Conservation (phyloP, 2,329 filamentous ascomycete genomes). For the Curvularia spicifera region DNA sequence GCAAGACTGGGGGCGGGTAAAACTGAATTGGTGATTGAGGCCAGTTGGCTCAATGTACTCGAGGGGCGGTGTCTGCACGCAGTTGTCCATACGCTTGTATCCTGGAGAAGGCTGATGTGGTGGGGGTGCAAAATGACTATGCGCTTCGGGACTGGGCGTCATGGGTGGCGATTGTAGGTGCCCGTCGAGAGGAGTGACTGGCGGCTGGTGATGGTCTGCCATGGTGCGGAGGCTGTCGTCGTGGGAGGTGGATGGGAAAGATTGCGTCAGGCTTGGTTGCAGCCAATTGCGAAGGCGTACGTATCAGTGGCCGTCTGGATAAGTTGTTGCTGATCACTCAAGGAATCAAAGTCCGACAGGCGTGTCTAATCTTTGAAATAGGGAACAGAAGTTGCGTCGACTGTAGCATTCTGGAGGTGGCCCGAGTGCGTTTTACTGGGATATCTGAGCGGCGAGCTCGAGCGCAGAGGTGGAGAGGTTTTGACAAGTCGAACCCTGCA, state of each 20-base stretch:
- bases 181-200: constrained; percentile 39
- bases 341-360: constrained; percentile 43
- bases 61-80: constrained; percentile 46
- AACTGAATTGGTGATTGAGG: constrained; percentile 45
- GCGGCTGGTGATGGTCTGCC: constrained; percentile 41
- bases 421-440: constrained; percentile 39
- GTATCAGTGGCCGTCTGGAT: constrained; percentile 34
- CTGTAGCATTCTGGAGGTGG: constrained; percentile 51
- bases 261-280: constrained; percentile 39
- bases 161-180: constrained; percentile 48
- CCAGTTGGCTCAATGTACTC: constrained; percentile 49
- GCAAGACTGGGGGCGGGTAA: constrained; percentile 45
- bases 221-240: constrained; percentile 34
- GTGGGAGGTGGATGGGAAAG: constrained; percentile 36
- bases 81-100: constrained; percentile 44
- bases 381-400: constrained; percentile 46
- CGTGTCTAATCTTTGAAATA: constrained; percentile 41
- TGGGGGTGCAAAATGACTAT: constrained; percentile 38
- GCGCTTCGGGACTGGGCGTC: constrained; percentile 41
- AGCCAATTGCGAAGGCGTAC: constrained; percentile 41
- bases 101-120: constrained; percentile 43
- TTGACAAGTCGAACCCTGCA: constrained; percentile 50
- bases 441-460: constrained; percentile 43
- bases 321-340: constrained; percentile 31
- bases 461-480: constrained; percentile 43